Evolutionary conservation across 306 rosid genomes (phyloP), one percentile per base, ranked within the genome.

Genomic region (Delonix regia): DNA sequence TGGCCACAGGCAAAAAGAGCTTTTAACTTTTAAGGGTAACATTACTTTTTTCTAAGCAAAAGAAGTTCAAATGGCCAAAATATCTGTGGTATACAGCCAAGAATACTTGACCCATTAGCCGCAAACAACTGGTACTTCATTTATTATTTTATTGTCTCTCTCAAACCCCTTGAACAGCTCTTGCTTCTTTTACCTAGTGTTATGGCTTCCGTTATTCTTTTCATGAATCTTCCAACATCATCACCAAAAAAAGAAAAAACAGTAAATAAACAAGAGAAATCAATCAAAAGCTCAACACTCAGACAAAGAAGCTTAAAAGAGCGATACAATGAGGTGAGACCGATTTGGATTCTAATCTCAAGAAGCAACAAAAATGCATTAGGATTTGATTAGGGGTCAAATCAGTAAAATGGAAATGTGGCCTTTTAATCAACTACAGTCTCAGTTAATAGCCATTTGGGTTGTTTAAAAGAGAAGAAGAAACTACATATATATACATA

Each of bases 1-100:
- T 68, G 87, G 77, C 89, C 90, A 69, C 78, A 62, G 28, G 81
- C 47, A 25, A 82, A 88, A 84, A 82, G 80, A 63, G 22, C 22
- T 74, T 80, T 22, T 41, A 49, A 77, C 90, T 85, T 90, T 80
- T 70, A 63, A 61, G 47, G 59, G 59, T 74, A 70, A 60, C 72
- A 48, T 64, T 72, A 70, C 81, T 69, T 78, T 85, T 82, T 21
- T 24, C 16, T 38, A n/a, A 70, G 69, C 69, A 36, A 33, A 74
- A 77, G 69, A 73, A 71, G 72, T 64, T 70, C 41, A 42, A 83
- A 78, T 61, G 13, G 57, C 70, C 51, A 39, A 62, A 77, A n/a
- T 78, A 47, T 69, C 61, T 15, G 52, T 74, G 75, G 62, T 65
- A 73, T 28, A 65, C 69, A 70, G 48, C 71, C 47, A 75, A 34